Evolutionary conservation across 352 stramenopile genomes (phyloP), one percentile per base, ranked within the genome.

Genomic region (Globisporangium splendens): DNA sequence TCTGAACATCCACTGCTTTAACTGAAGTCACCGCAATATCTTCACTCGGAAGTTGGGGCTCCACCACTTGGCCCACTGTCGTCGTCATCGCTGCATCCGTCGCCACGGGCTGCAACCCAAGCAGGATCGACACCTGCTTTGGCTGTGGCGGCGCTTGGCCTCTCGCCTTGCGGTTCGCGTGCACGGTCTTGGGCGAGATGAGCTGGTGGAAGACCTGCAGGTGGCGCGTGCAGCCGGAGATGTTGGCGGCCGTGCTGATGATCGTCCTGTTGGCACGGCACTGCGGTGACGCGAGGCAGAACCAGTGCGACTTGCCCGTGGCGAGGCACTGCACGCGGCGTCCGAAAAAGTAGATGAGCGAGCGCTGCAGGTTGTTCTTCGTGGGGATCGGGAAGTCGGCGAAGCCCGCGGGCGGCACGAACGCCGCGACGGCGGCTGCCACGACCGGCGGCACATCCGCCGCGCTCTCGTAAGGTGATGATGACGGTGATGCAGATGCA

Each of bases 351-450:
- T 68, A 68, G 62, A 68, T 65, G 43, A 68, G 56, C 28, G 62
- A 68, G 12, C 62, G 56, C 62, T 68, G 62, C 15, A 61, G 56
- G 46, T 61, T 68, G 57, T 65, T 68, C 50, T 68, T 68, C 46
- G 56, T 57, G n/a, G 56, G 62, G 24, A 42, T 58, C 17, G 62
- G 56, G 43, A 68, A 62, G 18, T 46, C 56, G 38, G 41, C 62
- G 43, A 42, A 68, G n/a, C 62, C 62, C 18, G 38, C 31, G 20
- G 62, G 62, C 14, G 57, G 35, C 41, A 49, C 62, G 47, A 68
- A 65, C 28, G 20, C 33, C 6, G 14, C 46, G 31, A 68, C 57
- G 4, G 62, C 62, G 14, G 20, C 39, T 11, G 38, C 50, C 57
- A 68, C 62, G 10, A 22, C 31, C 24, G 44, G n/a, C 2, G 57